A percentile compares a stretch with the other conserved stretches of the same genome.
Conservation (phyloP, 2,329 filamentous ascomycete genomes). For the Epichloe coenophiala region DNA sequence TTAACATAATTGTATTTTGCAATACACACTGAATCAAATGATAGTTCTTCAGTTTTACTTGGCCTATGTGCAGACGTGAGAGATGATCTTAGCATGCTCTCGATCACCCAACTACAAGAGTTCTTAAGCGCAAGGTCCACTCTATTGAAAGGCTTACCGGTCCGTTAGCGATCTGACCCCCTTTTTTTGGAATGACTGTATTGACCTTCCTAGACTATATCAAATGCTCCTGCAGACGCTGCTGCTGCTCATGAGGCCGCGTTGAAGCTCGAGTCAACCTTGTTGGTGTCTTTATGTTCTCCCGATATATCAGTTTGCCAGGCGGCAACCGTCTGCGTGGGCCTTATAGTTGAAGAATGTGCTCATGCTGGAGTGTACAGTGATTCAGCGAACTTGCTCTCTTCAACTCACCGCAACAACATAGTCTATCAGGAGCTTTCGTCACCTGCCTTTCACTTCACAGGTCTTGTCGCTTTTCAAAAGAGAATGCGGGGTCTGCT, state of each 20-base stretch:
- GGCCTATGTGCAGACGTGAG: conserved; percentile 35
- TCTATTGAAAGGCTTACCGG: conserved; percentile 36
- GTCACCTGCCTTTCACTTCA: conserved; percentile 51
- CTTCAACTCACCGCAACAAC: conserved; percentile 44
- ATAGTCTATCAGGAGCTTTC: conserved; percentile 49
- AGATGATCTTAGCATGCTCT: conserved; percentile 27
- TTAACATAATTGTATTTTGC: neutral
- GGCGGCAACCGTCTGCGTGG: conserved; percentile 47
- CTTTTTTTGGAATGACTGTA: neutral
- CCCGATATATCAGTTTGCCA: conserved; percentile 53
- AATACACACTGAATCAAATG: neutral
- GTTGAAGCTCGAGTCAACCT: conserved; percentile 45
- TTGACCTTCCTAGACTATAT: conserved; percentile 33
- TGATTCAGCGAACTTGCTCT: conserved; percentile 34
- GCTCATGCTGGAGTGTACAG: conserved; percentile 34
- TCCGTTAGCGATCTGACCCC: conserved; percentile 16
- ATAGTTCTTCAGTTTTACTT: conserved; percentile 25
- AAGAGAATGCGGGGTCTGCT: conserved; percentile 48
- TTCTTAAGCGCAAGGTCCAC: conserved; percentile 43
- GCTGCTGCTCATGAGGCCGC: conserved; percentile 38
- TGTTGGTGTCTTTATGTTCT: conserved; percentile 51
- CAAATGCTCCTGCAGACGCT: conserved; percentile 38
- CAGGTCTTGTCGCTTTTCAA: conserved; percentile 56
- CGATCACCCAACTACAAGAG: conserved; percentile 35
- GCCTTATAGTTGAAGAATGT: conserved; percentile 49